Conservation (phyloP, 2,329 filamentous ascomycete species). For the Fusarium keratoplasticum region DNA sequence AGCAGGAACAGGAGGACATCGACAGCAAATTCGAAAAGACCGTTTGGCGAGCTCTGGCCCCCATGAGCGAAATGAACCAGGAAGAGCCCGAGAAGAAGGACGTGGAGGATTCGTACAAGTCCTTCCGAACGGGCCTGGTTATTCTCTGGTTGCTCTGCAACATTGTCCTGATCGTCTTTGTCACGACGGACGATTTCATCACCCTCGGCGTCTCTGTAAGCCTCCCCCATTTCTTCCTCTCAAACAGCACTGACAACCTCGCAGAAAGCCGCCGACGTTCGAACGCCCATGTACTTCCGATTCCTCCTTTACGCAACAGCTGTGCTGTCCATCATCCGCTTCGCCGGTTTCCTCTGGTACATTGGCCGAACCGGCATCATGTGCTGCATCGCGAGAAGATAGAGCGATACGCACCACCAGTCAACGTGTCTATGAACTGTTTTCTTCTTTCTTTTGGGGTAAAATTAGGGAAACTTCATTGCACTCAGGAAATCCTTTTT, state of each 20-base stretch:
- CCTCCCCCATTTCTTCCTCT: accelerated
- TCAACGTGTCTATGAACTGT: background rate
- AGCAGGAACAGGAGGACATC: constrained; percentile 41
- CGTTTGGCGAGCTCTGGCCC: constrained; percentile 39
- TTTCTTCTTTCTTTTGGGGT: background rate
- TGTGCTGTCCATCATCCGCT: constrained; percentile 39
- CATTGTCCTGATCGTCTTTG: constrained; percentile 39
- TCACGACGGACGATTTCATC: constrained; percentile 40
- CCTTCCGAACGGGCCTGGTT: constrained; percentile 41
- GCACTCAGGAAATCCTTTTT: background rate
- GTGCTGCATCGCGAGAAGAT: constrained; percentile 40
- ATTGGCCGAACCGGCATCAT: constrained; percentile 41
- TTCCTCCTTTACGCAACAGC: constrained; percentile 40
- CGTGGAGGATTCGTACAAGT: constrained; percentile 40
- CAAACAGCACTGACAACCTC: constrained; percentile 9
- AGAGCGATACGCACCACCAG: background rate
- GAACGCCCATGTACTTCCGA: constrained; percentile 39
- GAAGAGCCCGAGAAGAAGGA: constrained; percentile 40
- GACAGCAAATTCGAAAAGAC: constrained; percentile 43
- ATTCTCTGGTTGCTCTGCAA: constrained; percentile 42
- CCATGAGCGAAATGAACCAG: constrained; percentile 34
- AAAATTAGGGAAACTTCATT: background rate
- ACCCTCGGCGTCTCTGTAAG: constrained; percentile 38
- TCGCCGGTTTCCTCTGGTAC: constrained; percentile 41
- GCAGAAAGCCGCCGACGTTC: constrained; percentile 32